Evolutionary conservation across 2,329 filamentous ascomycete genomes (phyloP), one percentile per base, ranked within the genome.

Genomic region (Monosporascus sp.): DNA sequence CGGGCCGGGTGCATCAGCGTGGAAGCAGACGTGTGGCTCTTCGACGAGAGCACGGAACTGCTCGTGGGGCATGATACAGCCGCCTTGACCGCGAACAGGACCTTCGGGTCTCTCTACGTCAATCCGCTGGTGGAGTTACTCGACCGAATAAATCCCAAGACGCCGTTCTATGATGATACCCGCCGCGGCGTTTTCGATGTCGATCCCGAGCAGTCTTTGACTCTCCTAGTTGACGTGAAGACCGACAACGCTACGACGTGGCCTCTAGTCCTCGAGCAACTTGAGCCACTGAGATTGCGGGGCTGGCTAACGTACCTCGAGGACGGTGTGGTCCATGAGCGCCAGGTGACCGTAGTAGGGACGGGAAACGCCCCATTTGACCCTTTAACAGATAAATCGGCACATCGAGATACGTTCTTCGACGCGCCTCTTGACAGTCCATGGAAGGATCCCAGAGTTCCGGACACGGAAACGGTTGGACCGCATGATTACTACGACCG

Each of bases 171-270:
- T 54, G 74, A 74, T 53, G 73, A 67, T 6, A 74, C 71, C 3
- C 65, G 60, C 2, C 71, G 72, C 56, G 86, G 87, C 14, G 70
- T 90, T 8, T 86, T 83, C 60, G 73, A 79, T 59, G 70, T 70
- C 8, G 70, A 78, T 55, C 77, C 81, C 0, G 62, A 63, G 2
- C 80, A 82, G 61, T 76, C 81, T 0, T 67, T 89, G 1, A 74
- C 81, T 5, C 74, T 91, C 4, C 75, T 90, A 5, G 76, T 91
- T 31, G 88, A 91, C 66, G 72, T 90, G 64, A 91, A 91, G 69
- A 83, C 77, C 2, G 66, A 75, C 25, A 79, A 78, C 1, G 63
- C 67, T 4, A 67, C 73, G 22, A 81, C 79, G 1, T 83, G 79
- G 72, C 74, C 74, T 0, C 67, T 76, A 48, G 76, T 87, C 0